phyloP scores from a whole-genome alignment of 73 alveolate genomes.

The Loxodes magnus region DNA sequence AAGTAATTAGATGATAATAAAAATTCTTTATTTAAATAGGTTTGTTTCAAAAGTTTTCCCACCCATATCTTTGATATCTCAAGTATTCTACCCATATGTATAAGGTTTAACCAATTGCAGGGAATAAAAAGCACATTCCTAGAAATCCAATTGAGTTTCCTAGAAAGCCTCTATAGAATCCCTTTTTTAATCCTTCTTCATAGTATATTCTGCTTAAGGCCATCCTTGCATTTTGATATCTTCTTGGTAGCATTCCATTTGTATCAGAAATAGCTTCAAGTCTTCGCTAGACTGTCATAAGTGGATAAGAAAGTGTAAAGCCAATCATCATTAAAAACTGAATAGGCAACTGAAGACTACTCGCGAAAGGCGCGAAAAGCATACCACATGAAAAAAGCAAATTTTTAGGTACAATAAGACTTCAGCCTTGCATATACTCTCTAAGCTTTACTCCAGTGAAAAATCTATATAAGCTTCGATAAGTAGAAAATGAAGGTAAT shows the following conservation, averaged over 20 bases:
- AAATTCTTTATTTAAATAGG: too few species aligned
- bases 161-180: conserved; percentile 11
- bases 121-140: too few species aligned
- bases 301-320: neutral
- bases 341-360: too few species aligned
- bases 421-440: neutral
- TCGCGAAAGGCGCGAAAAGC: neutral
- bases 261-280: neutral
- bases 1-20: too few species aligned
- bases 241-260: conserved; percentile 8
- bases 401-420: neutral
- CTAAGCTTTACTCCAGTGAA: neutral
- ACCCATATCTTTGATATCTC: too few species aligned
- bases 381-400: neutral
- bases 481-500: conserved; percentile 1
- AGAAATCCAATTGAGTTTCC: too few species aligned
- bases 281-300: conserved; percentile 7
- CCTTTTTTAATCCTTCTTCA: conserved; percentile 10
- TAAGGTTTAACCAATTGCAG: too few species aligned
- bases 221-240: neutral
- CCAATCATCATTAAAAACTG: neutral
- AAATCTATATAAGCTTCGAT: conserved; percentile 1
- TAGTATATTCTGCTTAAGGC: conserved; percentile 1
- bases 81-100: too few species aligned
- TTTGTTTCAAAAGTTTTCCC: too few species aligned